Conservation (phyloP, 2,329 filamentous ascomycete genomes). For the Sclerotiophoma versabilis region DNA sequence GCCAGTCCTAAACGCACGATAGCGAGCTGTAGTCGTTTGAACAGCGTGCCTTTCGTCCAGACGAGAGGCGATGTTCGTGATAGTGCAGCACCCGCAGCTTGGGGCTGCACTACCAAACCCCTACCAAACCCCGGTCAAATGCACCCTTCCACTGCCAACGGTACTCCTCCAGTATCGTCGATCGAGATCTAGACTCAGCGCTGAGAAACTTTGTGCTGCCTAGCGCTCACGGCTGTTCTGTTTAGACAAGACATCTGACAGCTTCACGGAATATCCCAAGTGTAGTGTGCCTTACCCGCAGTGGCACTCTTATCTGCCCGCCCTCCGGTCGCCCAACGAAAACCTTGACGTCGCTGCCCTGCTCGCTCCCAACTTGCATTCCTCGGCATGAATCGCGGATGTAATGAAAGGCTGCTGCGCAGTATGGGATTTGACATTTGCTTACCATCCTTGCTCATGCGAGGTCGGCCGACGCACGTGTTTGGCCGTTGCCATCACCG, state of each 20-base stretch:
- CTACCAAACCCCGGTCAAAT: constrained; percentile 16
- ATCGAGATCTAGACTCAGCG: constrained; percentile 19
- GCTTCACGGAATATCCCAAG: constrained; percentile 14
- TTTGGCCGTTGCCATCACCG: not conserved
- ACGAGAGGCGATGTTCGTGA: constrained; percentile 6
- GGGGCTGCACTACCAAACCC: constrained; percentile 20
- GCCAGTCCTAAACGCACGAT: not conserved
- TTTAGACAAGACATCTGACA: constrained; percentile 10
- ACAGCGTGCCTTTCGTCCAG: not conserved
- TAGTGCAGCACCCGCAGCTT: constrained; percentile 7
- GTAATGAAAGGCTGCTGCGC: not conserved
- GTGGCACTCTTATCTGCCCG: constrained; percentile 18
- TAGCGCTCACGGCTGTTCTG: constrained; percentile 16
- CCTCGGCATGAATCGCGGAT: not conserved
- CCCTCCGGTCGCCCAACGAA: not conserved
- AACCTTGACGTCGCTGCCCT: not conserved
- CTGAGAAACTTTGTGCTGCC: constrained; percentile 16
- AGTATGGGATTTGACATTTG: not conserved
- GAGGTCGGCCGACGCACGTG: constrained; percentile 2
- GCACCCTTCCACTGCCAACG: constrained; percentile 13
- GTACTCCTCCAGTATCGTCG: constrained; percentile 10
- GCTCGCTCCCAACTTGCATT: not conserved
- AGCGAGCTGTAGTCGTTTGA: not conserved
- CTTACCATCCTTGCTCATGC: not conserved
- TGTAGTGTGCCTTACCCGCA: constrained; percentile 20